A percentile compares a stretch with the other conserved stretches of the same genome.
Evolutionary conservation across 352 stramenopile genomes (phyloP).

Genomic region (Elongisporangium senticosum): DNA sequence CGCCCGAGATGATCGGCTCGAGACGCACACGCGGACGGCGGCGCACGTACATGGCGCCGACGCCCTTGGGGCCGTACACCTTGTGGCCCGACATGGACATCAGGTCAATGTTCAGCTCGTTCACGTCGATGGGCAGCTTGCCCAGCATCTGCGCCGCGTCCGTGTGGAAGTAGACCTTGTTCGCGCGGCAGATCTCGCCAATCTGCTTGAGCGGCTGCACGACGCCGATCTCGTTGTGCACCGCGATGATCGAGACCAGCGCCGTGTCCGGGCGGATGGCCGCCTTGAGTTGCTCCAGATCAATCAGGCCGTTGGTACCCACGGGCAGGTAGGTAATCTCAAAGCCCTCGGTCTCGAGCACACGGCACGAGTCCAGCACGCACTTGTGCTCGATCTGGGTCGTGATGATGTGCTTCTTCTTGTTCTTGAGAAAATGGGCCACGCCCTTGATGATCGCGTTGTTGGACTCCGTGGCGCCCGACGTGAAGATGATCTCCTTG

Average conservation of each 20-base stretch:
- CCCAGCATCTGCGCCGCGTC: slow-evolving; percentile 98
- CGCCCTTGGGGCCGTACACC: slow-evolving; percentile 98
- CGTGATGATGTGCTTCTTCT: slow-evolving; percentile 99
- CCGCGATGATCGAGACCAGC: slow-evolving; percentile 97
- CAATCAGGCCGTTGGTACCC: slow-evolving; percentile 90
- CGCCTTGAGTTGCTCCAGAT: slow-evolving; percentile 92
- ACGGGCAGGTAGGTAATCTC: slow-evolving; percentile 98
- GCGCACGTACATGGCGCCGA: slow-evolving; percentile 97
- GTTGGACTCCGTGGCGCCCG: slow-evolving; percentile 98
- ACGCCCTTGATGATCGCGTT: slow-evolving; percentile 98
- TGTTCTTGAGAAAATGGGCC: slow-evolving; percentile 92
- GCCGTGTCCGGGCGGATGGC: slow-evolving; percentile 95
- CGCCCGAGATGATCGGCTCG: slow-evolving; percentile 96
- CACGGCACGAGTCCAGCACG: slow-evolving; percentile 97
- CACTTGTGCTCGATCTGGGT: slow-evolving; percentile 98
- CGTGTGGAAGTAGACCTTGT: slow-evolving; percentile 98
- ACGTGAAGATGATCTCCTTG: slow-evolving; percentile 99
- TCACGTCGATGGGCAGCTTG: slow-evolving; percentile 97
- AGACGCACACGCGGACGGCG: slow-evolving; percentile 94
- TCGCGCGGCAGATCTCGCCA: slow-evolving; percentile 87
- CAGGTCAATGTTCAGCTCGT: slow-evolving; percentile 98
- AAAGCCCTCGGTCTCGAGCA: slow-evolving; percentile 96
- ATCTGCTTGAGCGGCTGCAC: slow-evolving; percentile 97
- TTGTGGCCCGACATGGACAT: slow-evolving; percentile 99
- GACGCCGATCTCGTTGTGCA: slow-evolving; percentile 99